Conservation (phyloP, 192 early-diverging fungal species). For the Spizellomyces sp. region DNA sequence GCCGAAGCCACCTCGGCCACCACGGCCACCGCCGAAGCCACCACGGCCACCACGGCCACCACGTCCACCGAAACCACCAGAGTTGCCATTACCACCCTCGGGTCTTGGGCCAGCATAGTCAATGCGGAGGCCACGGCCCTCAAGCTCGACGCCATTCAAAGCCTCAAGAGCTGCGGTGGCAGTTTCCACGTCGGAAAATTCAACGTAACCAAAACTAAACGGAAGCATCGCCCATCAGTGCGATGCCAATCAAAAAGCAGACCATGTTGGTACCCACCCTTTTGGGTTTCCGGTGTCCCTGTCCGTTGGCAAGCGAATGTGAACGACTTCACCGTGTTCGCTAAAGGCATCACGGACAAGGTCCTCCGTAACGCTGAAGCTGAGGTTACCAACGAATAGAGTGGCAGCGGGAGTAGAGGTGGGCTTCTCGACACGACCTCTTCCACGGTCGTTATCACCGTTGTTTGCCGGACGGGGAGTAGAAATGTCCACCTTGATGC, state of each 20-base stretch:
- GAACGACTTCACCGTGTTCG: conserved; percentile 62
- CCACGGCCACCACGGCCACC: conserved; percentile 50
- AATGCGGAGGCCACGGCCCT: conserved; percentile 81
- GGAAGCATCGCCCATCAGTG: background rate
- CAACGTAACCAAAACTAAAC: conserved; percentile 50
- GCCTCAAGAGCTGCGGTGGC: conserved; percentile 66
- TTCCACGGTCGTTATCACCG: conserved; percentile 16
- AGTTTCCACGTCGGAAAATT: conserved; percentile 46
- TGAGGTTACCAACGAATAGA: conserved; percentile 82
- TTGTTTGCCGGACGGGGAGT: conserved; percentile 45
- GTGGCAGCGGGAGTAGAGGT: conserved; percentile 65
- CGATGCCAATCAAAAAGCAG: conserved; percentile 15
- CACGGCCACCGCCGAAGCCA: conserved; percentile 49
- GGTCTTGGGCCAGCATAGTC: conserved; percentile 70
- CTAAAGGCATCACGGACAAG: conserved; percentile 55
- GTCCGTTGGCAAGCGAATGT: conserved; percentile 74
- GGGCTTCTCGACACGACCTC: conserved; percentile 38
- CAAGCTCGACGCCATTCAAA: conserved; percentile 76
- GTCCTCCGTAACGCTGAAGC: conserved; percentile 68
- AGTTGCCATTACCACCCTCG: conserved; percentile 22
- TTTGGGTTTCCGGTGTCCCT: conserved; percentile 72
- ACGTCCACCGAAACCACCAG: conserved; percentile 17
- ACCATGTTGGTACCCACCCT: conserved; percentile 41
- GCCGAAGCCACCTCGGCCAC: conserved; percentile 44
- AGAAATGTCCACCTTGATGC: conserved; percentile 76